phyloP scores from a whole-genome alignment of 1,284 basidiomycete species.

The Cutaneotrichosporon sp. region DNA sequence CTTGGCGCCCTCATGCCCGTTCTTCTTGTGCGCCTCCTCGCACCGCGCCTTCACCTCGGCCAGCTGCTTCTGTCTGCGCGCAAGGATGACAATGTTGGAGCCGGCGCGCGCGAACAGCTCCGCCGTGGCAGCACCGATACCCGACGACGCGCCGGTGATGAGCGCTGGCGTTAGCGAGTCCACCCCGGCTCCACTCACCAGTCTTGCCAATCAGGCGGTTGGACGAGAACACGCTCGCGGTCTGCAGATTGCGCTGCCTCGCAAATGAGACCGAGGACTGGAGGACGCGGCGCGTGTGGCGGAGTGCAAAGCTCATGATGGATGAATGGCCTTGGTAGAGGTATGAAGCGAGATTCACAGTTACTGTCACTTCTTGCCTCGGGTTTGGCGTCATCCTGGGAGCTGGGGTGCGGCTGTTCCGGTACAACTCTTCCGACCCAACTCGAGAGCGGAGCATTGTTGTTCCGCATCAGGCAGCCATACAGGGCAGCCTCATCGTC shows the following conservation, averaged over 20 bases:
- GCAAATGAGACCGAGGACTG: neutral
- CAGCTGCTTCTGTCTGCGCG: slow-evolving; percentile 37
- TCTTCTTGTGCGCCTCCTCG: slow-evolving; percentile 25
- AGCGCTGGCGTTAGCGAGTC: slow-evolving; percentile 26
- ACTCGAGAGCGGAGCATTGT: neutral
- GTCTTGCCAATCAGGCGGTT: slow-evolving; percentile 30
- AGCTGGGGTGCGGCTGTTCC: no score
- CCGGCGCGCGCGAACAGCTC: slow-evolving; percentile 39
- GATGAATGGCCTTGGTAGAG: no score
- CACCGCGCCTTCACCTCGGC: slow-evolving; percentile 30
- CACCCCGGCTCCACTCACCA: slow-evolving; percentile 15
- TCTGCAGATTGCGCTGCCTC: neutral
- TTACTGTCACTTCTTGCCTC: neutral
- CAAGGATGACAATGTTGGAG: slow-evolving; percentile 39
- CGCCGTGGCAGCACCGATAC: slow-evolving; percentile 44
- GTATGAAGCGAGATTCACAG: no score
- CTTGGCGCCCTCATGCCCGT: slow-evolving; percentile 23
- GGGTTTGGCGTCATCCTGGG: neutral
- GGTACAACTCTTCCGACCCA: no score
- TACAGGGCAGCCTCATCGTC: neutral
- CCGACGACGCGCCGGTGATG: slow-evolving; percentile 43
- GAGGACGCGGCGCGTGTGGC: neutral
- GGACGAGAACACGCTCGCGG: slow-evolving; percentile 12
- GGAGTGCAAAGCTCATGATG: neutral
- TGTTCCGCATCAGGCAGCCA: neutral